Conservation (phyloP, 2,329 filamentous ascomycete genomes). For the Diaporthe batatas region DNA sequence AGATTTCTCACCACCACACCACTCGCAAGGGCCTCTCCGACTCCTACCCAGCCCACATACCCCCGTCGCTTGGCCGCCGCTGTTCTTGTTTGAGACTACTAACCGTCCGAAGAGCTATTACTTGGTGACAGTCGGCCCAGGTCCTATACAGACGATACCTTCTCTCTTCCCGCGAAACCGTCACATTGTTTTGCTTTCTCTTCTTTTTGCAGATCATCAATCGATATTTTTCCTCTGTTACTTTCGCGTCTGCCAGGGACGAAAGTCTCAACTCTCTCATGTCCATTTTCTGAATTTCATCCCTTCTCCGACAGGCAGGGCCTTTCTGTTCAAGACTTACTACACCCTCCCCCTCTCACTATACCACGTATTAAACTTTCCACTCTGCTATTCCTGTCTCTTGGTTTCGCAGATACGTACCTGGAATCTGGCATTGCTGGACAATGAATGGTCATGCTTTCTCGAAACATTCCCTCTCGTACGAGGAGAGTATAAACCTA, state of each 20-base stretch:
- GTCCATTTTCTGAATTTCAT: conserved; percentile 18
- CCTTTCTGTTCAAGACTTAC: conserved; percentile 1
- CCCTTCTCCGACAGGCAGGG: conserved; percentile 27
- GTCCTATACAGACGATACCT: background rate
- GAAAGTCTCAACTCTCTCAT: conserved; percentile 14
- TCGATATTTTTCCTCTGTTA: conserved; percentile 15
- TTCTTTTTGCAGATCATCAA: conserved; percentile 13
- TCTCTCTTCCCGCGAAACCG: background rate
- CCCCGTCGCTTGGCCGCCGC: conserved; percentile 30
- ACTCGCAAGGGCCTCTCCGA: conserved; percentile 27
- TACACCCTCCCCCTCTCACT: conserved; percentile 4
- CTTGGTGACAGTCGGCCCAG: conserved; percentile 18
- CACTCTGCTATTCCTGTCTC: conserved; percentile 30
- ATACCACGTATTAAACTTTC: conserved; percentile 11
- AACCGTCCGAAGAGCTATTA: conserved; percentile 2
- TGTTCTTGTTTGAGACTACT: conserved; percentile 27
- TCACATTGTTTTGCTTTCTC: conserved; percentile 6
- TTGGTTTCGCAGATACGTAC: conserved; percentile 31
- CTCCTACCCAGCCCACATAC: background rate
- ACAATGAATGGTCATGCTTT: conserved; percentile 58
- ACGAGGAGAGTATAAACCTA: conserved; percentile 61
- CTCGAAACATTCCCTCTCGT: conserved; percentile 51
- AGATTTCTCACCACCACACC: conserved; percentile 4
- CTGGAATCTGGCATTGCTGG: conserved; percentile 45
- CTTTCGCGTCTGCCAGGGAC: conserved; percentile 21